Evolutionary conservation across 305 asterid species (phyloP).

Genomic region (Fraxinus platypoda): DNA sequence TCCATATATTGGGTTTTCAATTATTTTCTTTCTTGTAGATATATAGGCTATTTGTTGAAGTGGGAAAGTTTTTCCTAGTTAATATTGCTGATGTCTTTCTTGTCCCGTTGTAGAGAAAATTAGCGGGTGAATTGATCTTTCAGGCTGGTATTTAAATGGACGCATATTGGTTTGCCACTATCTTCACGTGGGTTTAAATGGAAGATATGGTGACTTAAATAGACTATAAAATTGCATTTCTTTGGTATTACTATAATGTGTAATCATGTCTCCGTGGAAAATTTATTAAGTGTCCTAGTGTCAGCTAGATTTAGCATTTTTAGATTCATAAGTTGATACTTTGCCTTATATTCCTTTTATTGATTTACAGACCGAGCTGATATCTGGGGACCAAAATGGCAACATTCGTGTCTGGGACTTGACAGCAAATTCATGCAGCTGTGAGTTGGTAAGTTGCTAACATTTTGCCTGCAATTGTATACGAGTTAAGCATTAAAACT

Average conservation of each 20-base stretch:
- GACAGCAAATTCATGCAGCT: slow-evolving; percentile 96
- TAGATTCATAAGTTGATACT: neutral
- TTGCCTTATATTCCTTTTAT: neutral
- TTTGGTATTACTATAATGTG: neutral
- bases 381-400: slow-evolving; percentile 98
- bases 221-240: neutral
- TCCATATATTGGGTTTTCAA: neutral
- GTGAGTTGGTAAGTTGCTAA: slow-evolving; percentile 70
- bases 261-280: neutral
- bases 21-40: neutral
- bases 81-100: neutral
- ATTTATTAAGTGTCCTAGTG: neutral
- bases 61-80: neutral
- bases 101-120: neutral
- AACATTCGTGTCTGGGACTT: slow-evolving; percentile 99
- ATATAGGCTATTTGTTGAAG: neutral
- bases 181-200: neutral
- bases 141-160: neutral
- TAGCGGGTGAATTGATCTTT: neutral
- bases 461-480: neutral
- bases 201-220: neutral
- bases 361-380: slow-evolving; percentile 72
- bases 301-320: neutral
- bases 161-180: neutral
- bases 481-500: neutral